Percentiles rank a stretch among this genome's conserved stretches.
These are phyloP conservation scores for Coniferiporia sulphurascens DNA, from an alignment of 1,284 basidiomycete species.

Conservation along the genomic window DNA sequence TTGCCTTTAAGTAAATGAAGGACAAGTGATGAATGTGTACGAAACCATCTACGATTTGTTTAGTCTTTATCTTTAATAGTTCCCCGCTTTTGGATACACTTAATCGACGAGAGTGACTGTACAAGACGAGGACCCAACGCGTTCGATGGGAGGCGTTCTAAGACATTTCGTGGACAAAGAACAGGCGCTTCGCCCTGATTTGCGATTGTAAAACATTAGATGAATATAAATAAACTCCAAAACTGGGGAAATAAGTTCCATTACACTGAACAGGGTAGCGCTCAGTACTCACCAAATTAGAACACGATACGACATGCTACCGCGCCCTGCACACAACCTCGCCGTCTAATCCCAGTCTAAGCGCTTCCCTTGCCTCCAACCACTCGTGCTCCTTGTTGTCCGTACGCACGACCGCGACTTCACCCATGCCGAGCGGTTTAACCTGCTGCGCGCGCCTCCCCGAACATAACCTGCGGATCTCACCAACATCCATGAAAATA, in stretches of 20 bases:
- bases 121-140: background rate
- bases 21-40: background rate
- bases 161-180: too few relatives aligned
- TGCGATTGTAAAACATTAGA: background rate
- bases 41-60: background rate
- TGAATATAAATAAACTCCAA: background rate
- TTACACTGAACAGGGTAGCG: background rate
- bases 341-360: constrained; percentile 58
- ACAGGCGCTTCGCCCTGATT: background rate
- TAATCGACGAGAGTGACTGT: too few relatives aligned
- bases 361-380: constrained; percentile 69
- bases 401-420: constrained; percentile 79
- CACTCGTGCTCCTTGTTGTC: constrained; percentile 62
- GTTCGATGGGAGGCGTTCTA: background rate
- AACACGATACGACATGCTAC: constrained; percentile 24
- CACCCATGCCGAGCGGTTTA: constrained; percentile 76
- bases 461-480: constrained; percentile 70
- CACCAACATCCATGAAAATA: constrained; percentile 67
- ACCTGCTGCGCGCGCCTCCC: constrained; percentile 68
- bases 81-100: background rate
- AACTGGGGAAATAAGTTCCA: background rate
- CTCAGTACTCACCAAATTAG: background rate
- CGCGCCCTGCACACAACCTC: constrained; percentile 74
- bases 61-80: constrained; percentile 2
- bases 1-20: constrained; percentile 33